A percentile compares a stretch with the other conserved stretches of the same genome.
phyloP scores from a whole-genome alignment of 495 filamentous ascomycete species.

The Annulohypoxylon stygium region DNA sequence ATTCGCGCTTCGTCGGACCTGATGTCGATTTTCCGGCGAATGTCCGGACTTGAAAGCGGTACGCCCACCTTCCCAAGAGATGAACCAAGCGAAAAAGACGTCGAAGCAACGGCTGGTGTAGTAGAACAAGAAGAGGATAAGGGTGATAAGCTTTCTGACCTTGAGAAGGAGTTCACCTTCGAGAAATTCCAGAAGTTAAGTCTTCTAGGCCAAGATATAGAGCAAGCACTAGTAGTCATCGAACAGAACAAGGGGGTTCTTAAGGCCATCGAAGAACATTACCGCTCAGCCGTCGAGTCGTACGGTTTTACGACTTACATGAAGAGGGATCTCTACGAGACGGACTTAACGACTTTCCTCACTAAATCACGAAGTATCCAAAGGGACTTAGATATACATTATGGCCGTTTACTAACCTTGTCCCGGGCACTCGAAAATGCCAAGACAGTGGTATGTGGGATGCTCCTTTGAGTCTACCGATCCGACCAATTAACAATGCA shows the following conservation, averaged over 20 bases:
- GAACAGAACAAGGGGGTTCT: constrained; percentile 56
- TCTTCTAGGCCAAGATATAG: constrained; percentile 55
- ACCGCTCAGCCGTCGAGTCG: constrained; percentile 33
- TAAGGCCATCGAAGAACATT: constrained; percentile 51
- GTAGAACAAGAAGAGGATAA: constrained; percentile 17
- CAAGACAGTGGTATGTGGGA: constrained; percentile 46
- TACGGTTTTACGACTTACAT: constrained; percentile 29
- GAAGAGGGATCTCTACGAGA: constrained; percentile 18
- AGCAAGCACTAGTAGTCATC: constrained; percentile 54
- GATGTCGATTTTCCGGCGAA: constrained; percentile 1
- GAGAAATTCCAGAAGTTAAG: constrained; percentile 56
- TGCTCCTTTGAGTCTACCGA: neutral
- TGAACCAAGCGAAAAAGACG: constrained; percentile 12
- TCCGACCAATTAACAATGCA: constrained; percentile 5
- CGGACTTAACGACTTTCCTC: constrained; percentile 41
- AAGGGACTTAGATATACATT: constrained; percentile 49
- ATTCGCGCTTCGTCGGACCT: constrained; percentile 21
- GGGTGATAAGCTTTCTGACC: constrained; percentile 28
- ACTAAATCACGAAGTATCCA: constrained; percentile 38
- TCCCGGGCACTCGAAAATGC: constrained; percentile 45
- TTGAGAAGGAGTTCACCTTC: constrained; percentile 52
- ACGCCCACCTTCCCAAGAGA: neutral
- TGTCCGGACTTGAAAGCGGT: constrained; percentile 12
- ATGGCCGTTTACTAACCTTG: constrained; percentile 47
- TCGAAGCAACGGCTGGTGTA: constrained; percentile 19